phyloP scores from a whole-genome alignment of 2,329 filamentous ascomycete genomes.

The Coniochaeta sp. region DNA sequence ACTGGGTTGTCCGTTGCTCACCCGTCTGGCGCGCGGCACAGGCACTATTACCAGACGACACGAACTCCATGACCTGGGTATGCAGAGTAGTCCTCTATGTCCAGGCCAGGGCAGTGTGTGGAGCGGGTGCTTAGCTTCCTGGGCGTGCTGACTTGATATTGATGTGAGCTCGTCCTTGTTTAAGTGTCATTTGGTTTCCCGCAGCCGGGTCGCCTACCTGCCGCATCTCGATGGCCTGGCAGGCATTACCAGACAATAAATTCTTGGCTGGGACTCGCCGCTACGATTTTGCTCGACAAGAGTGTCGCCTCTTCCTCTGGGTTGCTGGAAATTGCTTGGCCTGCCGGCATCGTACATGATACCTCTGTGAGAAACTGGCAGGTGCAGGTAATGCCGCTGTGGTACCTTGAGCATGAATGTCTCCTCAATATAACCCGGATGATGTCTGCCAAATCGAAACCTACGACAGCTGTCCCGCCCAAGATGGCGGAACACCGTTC shows the following conservation, averaged over 20 bases:
- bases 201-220: background rate
- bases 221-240: background rate
- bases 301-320: background rate
- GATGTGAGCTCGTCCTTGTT: background rate
- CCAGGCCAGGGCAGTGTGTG: background rate
- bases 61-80: background rate
- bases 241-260: background rate
- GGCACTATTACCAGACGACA: background rate
- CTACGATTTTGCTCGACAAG: background rate
- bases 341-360: background rate
- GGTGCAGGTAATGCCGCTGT: background rate
- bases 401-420: background rate
- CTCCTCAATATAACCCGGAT: background rate
- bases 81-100: background rate
- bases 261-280: background rate
- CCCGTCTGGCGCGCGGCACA: background rate
- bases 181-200: background rate
- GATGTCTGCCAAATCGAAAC: background rate
- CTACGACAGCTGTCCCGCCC: background rate
- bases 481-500: background rate
- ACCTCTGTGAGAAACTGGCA: background rate
- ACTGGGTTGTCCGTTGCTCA: background rate
- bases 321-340: background rate
- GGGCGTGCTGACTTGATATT: background rate
- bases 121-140: background rate